phyloP scores from a whole-genome alignment of 768 basidiomycete species.

The Cubamyces sp. region DNA sequence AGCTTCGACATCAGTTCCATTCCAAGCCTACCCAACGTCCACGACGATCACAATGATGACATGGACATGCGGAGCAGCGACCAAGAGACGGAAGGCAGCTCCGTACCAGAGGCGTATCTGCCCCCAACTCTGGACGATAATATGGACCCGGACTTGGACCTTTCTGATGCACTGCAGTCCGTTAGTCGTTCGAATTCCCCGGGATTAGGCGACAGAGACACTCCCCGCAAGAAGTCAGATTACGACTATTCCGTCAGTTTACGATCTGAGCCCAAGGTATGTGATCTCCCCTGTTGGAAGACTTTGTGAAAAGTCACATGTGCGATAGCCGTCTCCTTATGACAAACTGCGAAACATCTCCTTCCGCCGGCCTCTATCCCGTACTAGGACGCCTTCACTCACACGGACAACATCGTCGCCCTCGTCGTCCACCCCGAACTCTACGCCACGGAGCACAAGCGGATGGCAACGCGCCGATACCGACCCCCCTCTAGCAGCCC shows the following conservation, averaged over 20 bases:
- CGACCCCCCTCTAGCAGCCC: conserved; percentile 52
- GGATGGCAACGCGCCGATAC: conserved; percentile 40
- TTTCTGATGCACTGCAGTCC: conserved; percentile 35
- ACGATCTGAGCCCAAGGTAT: conserved; percentile 37
- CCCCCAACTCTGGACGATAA: conserved; percentile 23
- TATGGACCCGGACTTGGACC: conserved; percentile 28
- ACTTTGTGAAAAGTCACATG: not conserved
- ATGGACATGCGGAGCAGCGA: conserved; percentile 33
- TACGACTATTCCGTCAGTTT: conserved; percentile 41
- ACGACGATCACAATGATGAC: conserved; percentile 18
- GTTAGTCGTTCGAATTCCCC: conserved; percentile 35
- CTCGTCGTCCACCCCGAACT: conserved; percentile 34
- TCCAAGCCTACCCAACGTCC: conserved; percentile 30
- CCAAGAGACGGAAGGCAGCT: conserved; percentile 30
- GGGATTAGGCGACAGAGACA: conserved; percentile 13
- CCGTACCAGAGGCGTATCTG: conserved; percentile 32
- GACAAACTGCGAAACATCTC: conserved; percentile 36
- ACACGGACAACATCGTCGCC: conserved; percentile 37
- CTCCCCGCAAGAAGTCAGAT: conserved; percentile 31
- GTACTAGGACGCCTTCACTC: conserved; percentile 41
- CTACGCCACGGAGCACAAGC: conserved; percentile 48
- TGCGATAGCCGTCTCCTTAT: conserved; percentile 32
- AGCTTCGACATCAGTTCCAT: conserved; percentile 42
- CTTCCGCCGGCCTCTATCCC: conserved; percentile 34
- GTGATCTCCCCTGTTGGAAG: not conserved